phyloP scores from a whole-genome alignment of 768 basidiomycete genomes.

The Trametes coccinea region DNA sequence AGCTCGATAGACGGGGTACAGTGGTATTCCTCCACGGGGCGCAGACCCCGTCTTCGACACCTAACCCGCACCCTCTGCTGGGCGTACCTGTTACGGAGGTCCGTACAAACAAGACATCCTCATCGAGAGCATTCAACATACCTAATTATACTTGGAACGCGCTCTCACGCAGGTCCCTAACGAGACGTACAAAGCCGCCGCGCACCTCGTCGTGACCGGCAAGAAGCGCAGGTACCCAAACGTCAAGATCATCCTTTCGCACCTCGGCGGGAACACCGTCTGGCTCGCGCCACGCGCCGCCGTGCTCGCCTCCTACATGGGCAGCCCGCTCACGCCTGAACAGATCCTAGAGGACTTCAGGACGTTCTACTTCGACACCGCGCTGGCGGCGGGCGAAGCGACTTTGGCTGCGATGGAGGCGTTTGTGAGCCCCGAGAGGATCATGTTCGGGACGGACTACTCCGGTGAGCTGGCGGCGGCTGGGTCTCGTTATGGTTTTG shows the following conservation, averaged over 20 bases:
- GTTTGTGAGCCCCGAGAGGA: conserved; percentile 50
- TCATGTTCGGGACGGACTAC: conserved; percentile 76
- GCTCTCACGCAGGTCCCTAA: too few species aligned
- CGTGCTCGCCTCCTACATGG: conserved; percentile 66
- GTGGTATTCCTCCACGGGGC: conserved; percentile 74
- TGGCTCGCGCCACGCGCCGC: conserved; percentile 70
- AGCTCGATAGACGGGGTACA: conserved; percentile 55
- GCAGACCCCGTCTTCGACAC: conserved; percentile 62
- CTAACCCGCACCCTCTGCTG: conserved; percentile 59
- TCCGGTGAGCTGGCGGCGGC: conserved; percentile 33
- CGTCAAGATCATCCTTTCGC: conserved; percentile 67
- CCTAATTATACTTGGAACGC: too few species aligned
- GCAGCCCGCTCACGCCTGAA: conserved; percentile 55
- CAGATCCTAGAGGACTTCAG: conserved; percentile 70
- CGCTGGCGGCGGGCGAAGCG: conserved; percentile 56
- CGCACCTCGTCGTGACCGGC: conserved; percentile 72
- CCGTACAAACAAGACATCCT: conserved; percentile 34
- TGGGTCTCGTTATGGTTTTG: too few species aligned
- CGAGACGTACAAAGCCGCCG: conserved; percentile 72
- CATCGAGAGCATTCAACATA: too few species aligned
- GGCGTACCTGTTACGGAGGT: conserved; percentile 74
- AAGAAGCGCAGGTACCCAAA: conserved; percentile 60
- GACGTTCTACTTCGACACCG: conserved; percentile 74
- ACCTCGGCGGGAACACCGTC: conserved; percentile 68
- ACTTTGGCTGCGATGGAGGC: conserved; percentile 52